Evolutionary conservation across 495 filamentous ascomycete genomes (phyloP).

Genomic region (Trichoderma reesei): DNA sequence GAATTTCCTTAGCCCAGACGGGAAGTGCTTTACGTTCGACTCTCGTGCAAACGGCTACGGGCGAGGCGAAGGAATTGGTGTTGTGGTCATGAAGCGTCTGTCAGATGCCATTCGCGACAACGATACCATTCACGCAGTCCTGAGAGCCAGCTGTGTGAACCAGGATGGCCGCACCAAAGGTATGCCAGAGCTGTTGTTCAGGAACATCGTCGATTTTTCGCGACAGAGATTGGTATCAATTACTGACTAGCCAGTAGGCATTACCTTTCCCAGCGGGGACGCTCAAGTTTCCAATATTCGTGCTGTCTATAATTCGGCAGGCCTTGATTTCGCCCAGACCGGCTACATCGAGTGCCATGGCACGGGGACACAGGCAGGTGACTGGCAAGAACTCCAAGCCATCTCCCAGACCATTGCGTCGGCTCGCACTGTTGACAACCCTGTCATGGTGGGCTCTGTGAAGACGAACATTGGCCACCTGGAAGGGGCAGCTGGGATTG

Average conservation of each 20-base stretch:
- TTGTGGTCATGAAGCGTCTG: constrained; percentile 44
- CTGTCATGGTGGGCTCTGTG: constrained; percentile 35
- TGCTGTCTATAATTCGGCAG: constrained; percentile 30
- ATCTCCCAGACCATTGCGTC: constrained; percentile 13
- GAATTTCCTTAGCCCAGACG: constrained; percentile 20
- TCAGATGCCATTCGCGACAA: constrained; percentile 35
- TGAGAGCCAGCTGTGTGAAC: constrained; percentile 41
- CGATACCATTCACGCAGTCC: constrained; percentile 45
- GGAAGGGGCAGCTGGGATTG: constrained; percentile 40
- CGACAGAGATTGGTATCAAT: not conserved
- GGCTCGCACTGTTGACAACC: constrained; percentile 11
- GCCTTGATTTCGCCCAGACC: constrained; percentile 31
- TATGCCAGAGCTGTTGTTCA: not conserved
- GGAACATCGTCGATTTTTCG: not conserved
- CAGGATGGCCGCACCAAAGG: constrained; percentile 35
- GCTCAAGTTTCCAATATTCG: constrained; percentile 44
- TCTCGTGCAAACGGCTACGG: constrained; percentile 37
- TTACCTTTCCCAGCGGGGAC: constrained; percentile 36
- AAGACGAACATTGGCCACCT: constrained; percentile 45
- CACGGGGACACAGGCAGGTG: constrained; percentile 34
- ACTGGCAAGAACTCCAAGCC: constrained; percentile 14
- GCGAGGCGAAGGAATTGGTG: constrained; percentile 46
- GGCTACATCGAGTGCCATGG: constrained; percentile 35
- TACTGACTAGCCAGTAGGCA: constrained; percentile 18
- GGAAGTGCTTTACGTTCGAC: constrained; percentile 25